These are phyloP conservation scores for Pythium myriotylum DNA, from an alignment of 352 stramenopile genomes.

Conservation along the genomic window DNA sequence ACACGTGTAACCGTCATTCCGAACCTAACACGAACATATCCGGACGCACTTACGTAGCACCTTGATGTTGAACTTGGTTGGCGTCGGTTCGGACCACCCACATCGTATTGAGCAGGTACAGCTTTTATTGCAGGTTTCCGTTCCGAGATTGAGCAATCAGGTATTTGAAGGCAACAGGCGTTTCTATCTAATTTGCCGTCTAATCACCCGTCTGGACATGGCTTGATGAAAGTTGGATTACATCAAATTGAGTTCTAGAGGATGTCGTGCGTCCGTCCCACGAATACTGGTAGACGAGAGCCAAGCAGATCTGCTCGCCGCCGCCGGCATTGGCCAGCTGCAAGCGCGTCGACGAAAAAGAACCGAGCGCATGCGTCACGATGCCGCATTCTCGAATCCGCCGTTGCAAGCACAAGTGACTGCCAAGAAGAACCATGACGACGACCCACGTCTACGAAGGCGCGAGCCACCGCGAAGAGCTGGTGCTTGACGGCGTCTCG, in stretches of 20 bases:
- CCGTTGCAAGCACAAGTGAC: slow-evolving; percentile 1
- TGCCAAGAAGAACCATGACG: slow-evolving; percentile 4
- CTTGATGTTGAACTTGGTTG: slow-evolving; percentile 31
- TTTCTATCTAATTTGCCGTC: slow-evolving; percentile 12
- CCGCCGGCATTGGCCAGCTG: slow-evolving; percentile 3
- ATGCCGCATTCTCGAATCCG: slow-evolving; percentile 16
- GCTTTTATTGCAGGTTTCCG: slow-evolving; percentile 7
- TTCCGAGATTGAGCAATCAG: slow-evolving; percentile 18
- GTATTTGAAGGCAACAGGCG: background rate
- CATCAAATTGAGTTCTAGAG: slow-evolving; percentile 14
- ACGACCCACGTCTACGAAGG: slow-evolving; percentile 20
- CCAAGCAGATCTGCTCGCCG: background rate
- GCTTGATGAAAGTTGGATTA: slow-evolving; percentile 13
- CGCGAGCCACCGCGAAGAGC: slow-evolving; percentile 19
- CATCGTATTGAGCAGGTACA: background rate
- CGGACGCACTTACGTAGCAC: background rate
- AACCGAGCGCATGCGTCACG: background rate
- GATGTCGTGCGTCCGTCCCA: slow-evolving; percentile 7
- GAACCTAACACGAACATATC: slow-evolving; percentile 14
- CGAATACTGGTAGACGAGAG: slow-evolving; percentile 12
- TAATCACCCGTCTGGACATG: slow-evolving; percentile 11
- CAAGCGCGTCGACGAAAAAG: slow-evolving; percentile 20
- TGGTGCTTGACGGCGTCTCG: slow-evolving; percentile 71
- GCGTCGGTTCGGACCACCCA: slow-evolving; percentile 2
- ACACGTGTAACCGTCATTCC: background rate